A percentile compares a stretch with the other conserved stretches of the same genome.
Conservation (phyloP, 768 basidiomycete species). For the Mycena belliarum region DNA sequence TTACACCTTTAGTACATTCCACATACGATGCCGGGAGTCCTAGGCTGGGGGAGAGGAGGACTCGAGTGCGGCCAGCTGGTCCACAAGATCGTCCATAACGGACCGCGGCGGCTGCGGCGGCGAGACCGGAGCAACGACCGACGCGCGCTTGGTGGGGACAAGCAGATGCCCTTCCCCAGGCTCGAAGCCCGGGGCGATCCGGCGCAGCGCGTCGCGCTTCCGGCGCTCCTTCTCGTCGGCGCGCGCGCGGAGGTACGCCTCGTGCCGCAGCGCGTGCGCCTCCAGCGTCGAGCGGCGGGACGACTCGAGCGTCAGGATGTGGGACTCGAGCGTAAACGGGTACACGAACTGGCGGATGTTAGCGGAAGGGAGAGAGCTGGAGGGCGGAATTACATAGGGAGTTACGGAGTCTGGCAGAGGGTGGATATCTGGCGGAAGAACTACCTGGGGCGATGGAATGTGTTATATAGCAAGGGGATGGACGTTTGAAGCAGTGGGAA, state of each 20-base stretch:
- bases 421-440: constrained; percentile 89
- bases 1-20: constrained; percentile 7
- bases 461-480: background rate
- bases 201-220: constrained; percentile 66
- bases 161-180: constrained; percentile 56
- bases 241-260: constrained; percentile 67
- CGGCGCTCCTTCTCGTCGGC: constrained; percentile 75
- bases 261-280: constrained; percentile 64
- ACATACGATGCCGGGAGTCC: too few species aligned
- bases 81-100: constrained; percentile 83
- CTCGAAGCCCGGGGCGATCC: constrained; percentile 85
- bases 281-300: constrained; percentile 69
- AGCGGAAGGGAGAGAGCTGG: constrained; percentile 10
- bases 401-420: constrained; percentile 90
- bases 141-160: constrained; percentile 47
- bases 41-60: constrained; percentile 26
- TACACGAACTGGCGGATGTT: constrained; percentile 77
- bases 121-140: constrained; percentile 23
- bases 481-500: constrained; percentile 1
- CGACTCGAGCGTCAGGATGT: constrained; percentile 75
- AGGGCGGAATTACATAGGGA: constrained; percentile 79
- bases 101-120: constrained; percentile 38
- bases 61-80: constrained; percentile 74
- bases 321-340: constrained; percentile 90
- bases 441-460: constrained; percentile 52